Evolutionary conservation across 495 filamentous ascomycete species (phyloP).

Genomic region (Neurospora pannonica): DNA sequence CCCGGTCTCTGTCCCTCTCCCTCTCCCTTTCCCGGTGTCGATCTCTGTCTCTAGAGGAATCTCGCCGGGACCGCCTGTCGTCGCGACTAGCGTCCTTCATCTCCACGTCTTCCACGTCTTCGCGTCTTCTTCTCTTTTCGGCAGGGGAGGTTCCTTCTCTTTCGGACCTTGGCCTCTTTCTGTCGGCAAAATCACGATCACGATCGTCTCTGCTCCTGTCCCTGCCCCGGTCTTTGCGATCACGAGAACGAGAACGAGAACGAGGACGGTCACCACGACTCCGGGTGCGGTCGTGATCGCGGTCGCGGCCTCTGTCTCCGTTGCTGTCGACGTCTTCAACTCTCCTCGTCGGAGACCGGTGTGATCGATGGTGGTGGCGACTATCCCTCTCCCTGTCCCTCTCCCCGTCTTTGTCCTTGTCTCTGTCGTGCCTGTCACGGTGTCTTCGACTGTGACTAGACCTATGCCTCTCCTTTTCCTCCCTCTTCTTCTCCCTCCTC

Average conservation of each 20-base stretch:
- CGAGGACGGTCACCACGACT: background rate
- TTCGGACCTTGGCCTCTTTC: background rate
- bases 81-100: background rate
- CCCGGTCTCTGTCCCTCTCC: slow-evolving; percentile 5
- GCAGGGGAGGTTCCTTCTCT: background rate
- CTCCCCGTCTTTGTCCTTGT: background rate
- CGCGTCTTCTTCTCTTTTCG: background rate
- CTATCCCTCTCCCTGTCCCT: slow-evolving; percentile 6
- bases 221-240: background rate
- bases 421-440: slow-evolving; percentile 30
- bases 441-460: slow-evolving; percentile 26
- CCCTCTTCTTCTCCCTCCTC: slow-evolving; percentile 38
- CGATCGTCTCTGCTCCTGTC: background rate
- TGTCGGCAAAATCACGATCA: background rate
- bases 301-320: background rate
- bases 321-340: slow-evolving; percentile 8
- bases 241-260: background rate
- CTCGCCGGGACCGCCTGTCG: background rate
- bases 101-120: background rate
- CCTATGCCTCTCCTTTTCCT: slow-evolving; percentile 13
- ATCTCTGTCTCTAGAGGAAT: background rate
- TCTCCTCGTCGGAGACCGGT: slow-evolving; percentile 12
- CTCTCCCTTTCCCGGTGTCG: slow-evolving; percentile 6
- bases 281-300: background rate
- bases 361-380: slow-evolving; percentile 17